Evolutionary conservation across 352 stramenopile genomes (phyloP), one percentile per base, ranked within the genome.

Genomic region (Phytophthora podocarpi): DNA sequence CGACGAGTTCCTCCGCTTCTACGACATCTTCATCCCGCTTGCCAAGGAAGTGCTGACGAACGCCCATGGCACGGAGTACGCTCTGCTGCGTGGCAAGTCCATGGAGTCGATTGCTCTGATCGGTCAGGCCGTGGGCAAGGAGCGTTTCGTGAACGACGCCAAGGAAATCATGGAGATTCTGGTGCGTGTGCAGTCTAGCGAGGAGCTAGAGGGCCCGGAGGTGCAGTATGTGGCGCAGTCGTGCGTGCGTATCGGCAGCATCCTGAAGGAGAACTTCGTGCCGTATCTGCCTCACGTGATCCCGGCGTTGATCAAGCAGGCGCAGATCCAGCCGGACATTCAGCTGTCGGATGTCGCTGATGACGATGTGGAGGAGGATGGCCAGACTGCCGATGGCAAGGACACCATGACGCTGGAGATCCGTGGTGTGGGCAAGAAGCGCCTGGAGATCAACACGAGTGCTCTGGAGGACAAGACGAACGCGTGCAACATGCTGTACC

Each of bases 31-130:
- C 64, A 96, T 96, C 35, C 87, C 87, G 40, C 70, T 96, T 36
- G 87, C 87, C 32, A 93, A 92, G 72, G 82, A 96, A 55, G 76
- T 96, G 52, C 66, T 96, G 32, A 67, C 89, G 30, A 83, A 94
- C 53, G 85, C 87, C 5, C 57, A 73, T 28, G 86, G 87, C n/a
- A 81, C 82, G 42, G 81, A 93, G 60, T 95, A 90, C 68, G 64
- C 82, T 40, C 70, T 96, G 48, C 65, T 96, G 60, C 85, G 87
- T 46, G 87, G 87, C 56, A 96, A 96, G 64, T 75, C 85, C 21
- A 96, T 96, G 87, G 87, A 96, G 64, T 91, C 85, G 39, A 93
- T 96, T 68, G 87, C 87, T 42, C 67, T 96, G 31, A 94, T 96
- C 57, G 87, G 87, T 26, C 85, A 96, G 72, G 85, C 87, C 10